Conservation (phyloP, 805 yeast genomes). For the Brettanomyces sp. region DNA sequence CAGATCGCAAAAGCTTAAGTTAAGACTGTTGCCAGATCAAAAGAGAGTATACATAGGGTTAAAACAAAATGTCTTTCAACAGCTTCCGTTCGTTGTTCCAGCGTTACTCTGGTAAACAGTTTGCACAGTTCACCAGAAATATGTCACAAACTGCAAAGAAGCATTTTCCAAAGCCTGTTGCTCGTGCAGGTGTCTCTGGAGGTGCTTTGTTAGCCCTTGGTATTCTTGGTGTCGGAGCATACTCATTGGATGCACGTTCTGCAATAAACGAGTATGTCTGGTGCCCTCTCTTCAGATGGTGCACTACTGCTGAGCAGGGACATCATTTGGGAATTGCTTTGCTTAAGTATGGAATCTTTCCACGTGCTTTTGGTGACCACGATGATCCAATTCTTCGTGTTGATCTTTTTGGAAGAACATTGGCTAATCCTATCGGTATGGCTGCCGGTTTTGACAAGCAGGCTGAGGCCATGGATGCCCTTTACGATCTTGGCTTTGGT, state of each 20-base stretch:
- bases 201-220: slow-evolving; percentile 14
- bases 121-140: too few species aligned
- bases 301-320: slow-evolving; percentile 79
- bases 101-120: not conserved
- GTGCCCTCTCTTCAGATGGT: slow-evolving; percentile 64
- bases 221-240: slow-evolving; percentile 32
- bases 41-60: too few species aligned
- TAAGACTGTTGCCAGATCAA: too few species aligned
- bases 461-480: slow-evolving; percentile 81
- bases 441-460: slow-evolving; percentile 96
- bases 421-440: slow-evolving; percentile 77
- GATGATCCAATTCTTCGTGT: slow-evolving; percentile 47
- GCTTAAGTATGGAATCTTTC: slow-evolving; percentile 61
- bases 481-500: slow-evolving; percentile 72
- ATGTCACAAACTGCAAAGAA: too few species aligned
- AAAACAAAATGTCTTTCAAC: slow-evolving; percentile 1
- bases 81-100: not conserved
- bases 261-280: slow-evolving; percentile 71
- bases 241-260: slow-evolving; percentile 72
- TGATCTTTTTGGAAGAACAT: slow-evolving; percentile 50
- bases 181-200: not conserved
- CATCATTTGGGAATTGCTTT: slow-evolving; percentile 66
- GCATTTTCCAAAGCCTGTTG: too few species aligned
- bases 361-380: slow-evolving; percentile 46
- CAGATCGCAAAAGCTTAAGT: too few species aligned